Conservation (phyloP, 2,329 filamentous ascomycete genomes). For the Sporothrix pallida region DNA sequence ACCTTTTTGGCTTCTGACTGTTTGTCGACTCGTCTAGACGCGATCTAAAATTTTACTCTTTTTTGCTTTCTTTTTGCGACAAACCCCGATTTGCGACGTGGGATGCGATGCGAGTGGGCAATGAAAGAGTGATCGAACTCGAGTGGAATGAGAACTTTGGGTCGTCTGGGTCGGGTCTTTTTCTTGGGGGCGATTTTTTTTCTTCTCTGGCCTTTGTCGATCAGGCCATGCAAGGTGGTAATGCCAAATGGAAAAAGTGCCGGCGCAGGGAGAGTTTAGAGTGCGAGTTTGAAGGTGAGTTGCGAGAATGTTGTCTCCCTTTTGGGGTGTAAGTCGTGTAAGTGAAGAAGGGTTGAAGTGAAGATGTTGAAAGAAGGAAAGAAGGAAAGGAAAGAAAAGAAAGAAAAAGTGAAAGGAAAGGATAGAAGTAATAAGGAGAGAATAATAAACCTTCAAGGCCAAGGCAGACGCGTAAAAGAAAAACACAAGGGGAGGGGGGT, state of each 20-base stretch:
- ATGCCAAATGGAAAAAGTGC: slow-evolving; percentile 18
- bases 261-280: not conserved
- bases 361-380: not conserved
- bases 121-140: no score
- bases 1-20: not conserved
- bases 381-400: not conserved
- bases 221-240: slow-evolving; percentile 20
- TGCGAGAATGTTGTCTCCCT: slow-evolving; percentile 17
- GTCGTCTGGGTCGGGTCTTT: not conserved
- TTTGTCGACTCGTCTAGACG: not conserved
- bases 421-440: not conserved
- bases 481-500: no score
- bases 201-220: not conserved
- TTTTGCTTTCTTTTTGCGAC: not conserved
- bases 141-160: not conserved
- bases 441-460: not conserved
- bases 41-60: not conserved
- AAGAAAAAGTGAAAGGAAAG: not conserved
- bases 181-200: not conserved
- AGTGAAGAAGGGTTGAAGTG: not conserved
- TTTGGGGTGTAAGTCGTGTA: slow-evolving; percentile 11
- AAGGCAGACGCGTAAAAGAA: slow-evolving; percentile 1
- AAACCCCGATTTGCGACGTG: not conserved
- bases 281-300: not conserved
- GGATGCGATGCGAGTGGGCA: not conserved